These are phyloP conservation scores for Fusarium heterosporum DNA, from an alignment of 2,329 filamentous ascomycete species.

Conservation along the genomic window DNA sequence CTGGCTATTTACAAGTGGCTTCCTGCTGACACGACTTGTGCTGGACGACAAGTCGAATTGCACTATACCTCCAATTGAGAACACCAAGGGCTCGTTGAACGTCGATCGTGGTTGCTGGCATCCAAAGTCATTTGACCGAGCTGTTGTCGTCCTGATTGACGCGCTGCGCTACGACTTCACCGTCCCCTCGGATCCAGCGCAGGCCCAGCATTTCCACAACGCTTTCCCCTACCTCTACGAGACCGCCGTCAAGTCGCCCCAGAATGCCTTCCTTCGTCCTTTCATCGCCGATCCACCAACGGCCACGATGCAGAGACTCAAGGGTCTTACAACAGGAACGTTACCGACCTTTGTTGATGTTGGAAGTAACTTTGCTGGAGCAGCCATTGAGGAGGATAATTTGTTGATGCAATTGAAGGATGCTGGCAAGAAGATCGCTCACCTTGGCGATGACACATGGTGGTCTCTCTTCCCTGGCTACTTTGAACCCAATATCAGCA, in stretches of 20 bases:
- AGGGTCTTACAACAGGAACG: constrained; percentile 94
- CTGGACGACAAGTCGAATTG: constrained; percentile 82
- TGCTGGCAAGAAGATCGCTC: constrained; percentile 80
- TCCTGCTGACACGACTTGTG: constrained; percentile 87
- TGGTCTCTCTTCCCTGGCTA: constrained; percentile 92
- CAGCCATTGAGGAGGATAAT: constrained; percentile 94
- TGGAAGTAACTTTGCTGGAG: constrained; percentile 95
- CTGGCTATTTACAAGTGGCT: constrained; percentile 93
- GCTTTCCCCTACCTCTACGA: constrained; percentile 89
- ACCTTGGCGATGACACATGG: constrained; percentile 99
- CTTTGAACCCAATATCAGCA: constrained; percentile 87
- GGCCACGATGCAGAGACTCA: constrained; percentile 89
- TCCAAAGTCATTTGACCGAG: constrained; percentile 91
- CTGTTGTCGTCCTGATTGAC: constrained; percentile 90
- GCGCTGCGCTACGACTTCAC: constrained; percentile 98
- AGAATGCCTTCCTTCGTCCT: constrained; percentile 88
- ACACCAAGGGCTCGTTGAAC: constrained; percentile 54
- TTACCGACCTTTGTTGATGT: constrained; percentile 94
- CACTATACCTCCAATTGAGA: constrained; percentile 73
- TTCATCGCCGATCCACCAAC: constrained; percentile 98
- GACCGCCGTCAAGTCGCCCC: constrained; percentile 77
- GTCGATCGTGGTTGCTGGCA: constrained; percentile 88
- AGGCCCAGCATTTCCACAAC: constrained; percentile 76
- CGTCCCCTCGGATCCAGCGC: constrained; percentile 70
- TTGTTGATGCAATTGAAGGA: constrained; percentile 74